These are phyloP conservation scores for Colletotrichum eleusines DNA, from an alignment of 2,329 filamentous ascomycete genomes.

Conservation along the genomic window DNA sequence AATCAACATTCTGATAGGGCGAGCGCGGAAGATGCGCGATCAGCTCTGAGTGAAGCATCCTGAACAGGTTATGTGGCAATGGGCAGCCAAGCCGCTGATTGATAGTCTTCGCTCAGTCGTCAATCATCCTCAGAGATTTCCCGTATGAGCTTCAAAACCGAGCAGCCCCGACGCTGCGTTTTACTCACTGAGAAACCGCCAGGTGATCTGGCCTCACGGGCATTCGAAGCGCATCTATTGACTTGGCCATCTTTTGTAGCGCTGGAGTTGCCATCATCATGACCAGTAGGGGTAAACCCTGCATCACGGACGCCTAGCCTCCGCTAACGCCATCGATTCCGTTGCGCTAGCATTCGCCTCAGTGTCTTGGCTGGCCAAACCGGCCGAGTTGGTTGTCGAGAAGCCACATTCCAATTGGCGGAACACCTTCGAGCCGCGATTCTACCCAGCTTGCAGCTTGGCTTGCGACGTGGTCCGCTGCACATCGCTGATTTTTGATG, in stretches of 20 bases:
- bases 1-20: too few species aligned
- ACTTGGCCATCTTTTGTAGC: not conserved
- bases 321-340: constrained; percentile 4
- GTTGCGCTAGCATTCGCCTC: not conserved
- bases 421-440: not conserved
- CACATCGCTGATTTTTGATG: not conserved
- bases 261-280: not conserved
- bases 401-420: constrained; percentile 7
- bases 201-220: not conserved
- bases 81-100: too few species aligned
- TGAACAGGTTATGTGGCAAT: too few species aligned
- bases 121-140: too few species aligned
- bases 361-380: not conserved
- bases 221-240: too few species aligned
- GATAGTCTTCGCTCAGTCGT: too few species aligned
- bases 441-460: not conserved
- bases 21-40: too few species aligned
- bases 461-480: constrained; percentile 1
- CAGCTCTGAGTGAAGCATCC: too few species aligned
- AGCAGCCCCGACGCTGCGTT: too few species aligned
- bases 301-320: not conserved
- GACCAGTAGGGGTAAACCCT: not conserved
- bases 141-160: too few species aligned
- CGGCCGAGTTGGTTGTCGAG: not conserved
- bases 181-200: not conserved